phyloP scores from a whole-genome alignment of 2,329 filamentous ascomycete species.

The Huntiella moniliformis region DNA sequence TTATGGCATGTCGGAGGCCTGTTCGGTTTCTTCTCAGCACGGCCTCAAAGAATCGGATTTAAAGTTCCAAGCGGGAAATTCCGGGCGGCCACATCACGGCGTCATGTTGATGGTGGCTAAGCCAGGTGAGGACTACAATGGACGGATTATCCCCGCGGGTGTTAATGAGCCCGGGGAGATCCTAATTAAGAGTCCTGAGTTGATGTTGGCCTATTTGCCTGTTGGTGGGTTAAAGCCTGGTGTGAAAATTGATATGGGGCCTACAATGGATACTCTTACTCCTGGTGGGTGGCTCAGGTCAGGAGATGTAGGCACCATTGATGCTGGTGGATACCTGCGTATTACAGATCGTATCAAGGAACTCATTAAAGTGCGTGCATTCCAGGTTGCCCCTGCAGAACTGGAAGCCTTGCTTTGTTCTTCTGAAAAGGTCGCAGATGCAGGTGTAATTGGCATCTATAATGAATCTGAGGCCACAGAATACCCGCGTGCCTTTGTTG shows the following conservation, averaged over 20 bases:
- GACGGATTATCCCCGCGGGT: neutral
- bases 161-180: conserved; percentile 42
- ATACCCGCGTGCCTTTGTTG: conserved; percentile 43
- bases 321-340: conserved; percentile 35
- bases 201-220: conserved; percentile 52
- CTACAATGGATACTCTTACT: conserved; percentile 22
- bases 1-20: conserved; percentile 59
- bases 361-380: conserved; percentile 41
- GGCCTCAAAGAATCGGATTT: conserved; percentile 30
- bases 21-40: conserved; percentile 43
- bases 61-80: conserved; percentile 35
- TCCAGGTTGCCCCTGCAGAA: conserved; percentile 40
- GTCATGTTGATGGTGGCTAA: conserved; percentile 47
- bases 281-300: conserved; percentile 51
- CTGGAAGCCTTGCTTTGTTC: conserved; percentile 21
- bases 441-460: conserved; percentile 42
- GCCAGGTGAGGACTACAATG: conserved; percentile 18
- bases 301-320: conserved; percentile 47
- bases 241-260: conserved; percentile 19
- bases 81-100: conserved; percentile 45
- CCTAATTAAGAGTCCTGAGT: conserved; percentile 41
- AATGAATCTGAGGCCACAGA: conserved; percentile 40
- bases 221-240: conserved; percentile 24
- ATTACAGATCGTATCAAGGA: conserved; percentile 59
- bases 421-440: conserved; percentile 35